Evolutionary conservation across 768 basidiomycete species (phyloP).

Genomic region (Hortiboletus campestris): DNA sequence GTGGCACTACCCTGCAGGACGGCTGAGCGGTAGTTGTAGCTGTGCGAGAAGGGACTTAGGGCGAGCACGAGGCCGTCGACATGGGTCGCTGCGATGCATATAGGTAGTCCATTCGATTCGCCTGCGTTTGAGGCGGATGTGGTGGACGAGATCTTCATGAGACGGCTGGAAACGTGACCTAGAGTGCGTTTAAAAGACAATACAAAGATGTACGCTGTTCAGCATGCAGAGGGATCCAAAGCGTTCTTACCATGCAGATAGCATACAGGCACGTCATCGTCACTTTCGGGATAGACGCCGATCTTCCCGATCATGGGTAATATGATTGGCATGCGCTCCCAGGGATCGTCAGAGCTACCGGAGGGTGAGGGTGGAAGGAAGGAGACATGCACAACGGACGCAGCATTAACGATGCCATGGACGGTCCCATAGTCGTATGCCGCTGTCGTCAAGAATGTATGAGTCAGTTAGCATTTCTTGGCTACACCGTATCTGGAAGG

Average conservation of each 20-base stretch:
- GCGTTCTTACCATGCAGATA: constrained; percentile 23
- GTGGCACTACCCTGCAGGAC: constrained; percentile 21
- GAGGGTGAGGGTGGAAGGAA: constrained; percentile 21
- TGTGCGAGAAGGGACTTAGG: constrained; percentile 24
- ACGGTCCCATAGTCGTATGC: constrained; percentile 22
- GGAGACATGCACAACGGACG: constrained; percentile 24
- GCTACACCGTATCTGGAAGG: neutral
- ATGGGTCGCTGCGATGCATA: constrained; percentile 26
- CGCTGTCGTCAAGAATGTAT: constrained; percentile 4
- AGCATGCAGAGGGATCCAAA: too few relatives aligned
- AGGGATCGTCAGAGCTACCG: constrained; percentile 7
- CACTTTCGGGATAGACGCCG: constrained; percentile 12
- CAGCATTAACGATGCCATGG: constrained; percentile 22
- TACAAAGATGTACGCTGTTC: neutral
- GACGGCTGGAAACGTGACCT: constrained; percentile 26
- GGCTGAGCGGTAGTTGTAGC: constrained; percentile 28
- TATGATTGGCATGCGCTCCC: constrained; percentile 18
- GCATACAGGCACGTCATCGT: constrained; percentile 10
- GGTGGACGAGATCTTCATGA: constrained; percentile 22
- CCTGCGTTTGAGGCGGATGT: neutral
- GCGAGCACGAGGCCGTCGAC: constrained; percentile 25
- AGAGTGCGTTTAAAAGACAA: neutral
- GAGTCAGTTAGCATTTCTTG: neutral
- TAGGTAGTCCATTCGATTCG: constrained; percentile 8
- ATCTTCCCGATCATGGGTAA: constrained; percentile 29